A percentile compares a stretch with the other conserved stretches of the same genome.
Conservation (phyloP, 73 alveolate species). For the Paramecium tetraurelia region DNA sequence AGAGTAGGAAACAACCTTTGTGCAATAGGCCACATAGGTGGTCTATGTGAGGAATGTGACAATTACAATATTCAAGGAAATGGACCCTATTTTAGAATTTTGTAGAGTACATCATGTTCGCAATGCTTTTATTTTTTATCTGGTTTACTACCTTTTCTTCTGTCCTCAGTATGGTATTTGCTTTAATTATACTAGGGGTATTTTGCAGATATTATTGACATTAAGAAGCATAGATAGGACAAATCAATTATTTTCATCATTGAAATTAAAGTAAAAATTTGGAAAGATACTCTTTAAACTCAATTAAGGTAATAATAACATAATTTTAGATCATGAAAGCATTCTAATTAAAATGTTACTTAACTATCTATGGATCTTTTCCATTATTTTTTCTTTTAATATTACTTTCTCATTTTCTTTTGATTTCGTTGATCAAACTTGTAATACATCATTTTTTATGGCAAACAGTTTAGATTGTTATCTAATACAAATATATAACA, state of each 20-base stretch:
- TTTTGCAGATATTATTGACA: neutral
- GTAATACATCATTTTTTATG: neutral
- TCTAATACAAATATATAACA: neutral
- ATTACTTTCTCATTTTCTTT: neutral
- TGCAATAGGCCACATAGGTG: neutral
- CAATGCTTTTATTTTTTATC: neutral
- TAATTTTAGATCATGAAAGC: neutral
- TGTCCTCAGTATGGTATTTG: neutral
- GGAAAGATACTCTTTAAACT: neutral
- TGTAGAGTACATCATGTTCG: neutral
- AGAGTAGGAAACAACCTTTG: neutral
- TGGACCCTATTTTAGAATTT: neutral
- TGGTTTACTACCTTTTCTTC: neutral
- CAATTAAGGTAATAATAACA: neutral
- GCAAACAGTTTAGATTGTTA: neutral
- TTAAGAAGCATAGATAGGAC: neutral
- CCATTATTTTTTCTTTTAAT: neutral
- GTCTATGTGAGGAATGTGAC: neutral
- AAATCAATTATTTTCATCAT: neutral
- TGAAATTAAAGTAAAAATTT: neutral
- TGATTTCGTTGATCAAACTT: neutral
- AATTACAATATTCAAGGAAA: neutral
- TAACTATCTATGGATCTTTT: neutral
- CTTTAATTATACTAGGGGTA: neutral
- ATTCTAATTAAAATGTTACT: neutral